These are phyloP conservation scores for Gnomoniopsis smithogilvyi DNA, from an alignment of 2,329 filamentous ascomycete genomes.

Conservation along the genomic window DNA sequence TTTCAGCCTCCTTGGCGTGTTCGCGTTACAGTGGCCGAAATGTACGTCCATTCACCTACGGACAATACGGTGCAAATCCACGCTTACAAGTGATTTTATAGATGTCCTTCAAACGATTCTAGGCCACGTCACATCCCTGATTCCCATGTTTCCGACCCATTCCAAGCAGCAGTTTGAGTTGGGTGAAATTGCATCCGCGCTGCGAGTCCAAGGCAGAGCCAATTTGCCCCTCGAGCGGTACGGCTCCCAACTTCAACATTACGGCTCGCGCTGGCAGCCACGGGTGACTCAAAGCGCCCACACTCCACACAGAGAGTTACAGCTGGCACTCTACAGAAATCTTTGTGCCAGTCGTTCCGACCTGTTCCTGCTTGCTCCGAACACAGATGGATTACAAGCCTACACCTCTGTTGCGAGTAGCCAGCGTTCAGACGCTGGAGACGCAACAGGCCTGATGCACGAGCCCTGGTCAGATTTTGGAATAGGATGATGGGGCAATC, in stretches of 20 bases:
- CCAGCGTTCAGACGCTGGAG: background rate
- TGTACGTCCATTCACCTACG: background rate
- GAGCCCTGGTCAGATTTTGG: constrained; percentile 14
- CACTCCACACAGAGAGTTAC: background rate
- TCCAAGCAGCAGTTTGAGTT: constrained; percentile 5
- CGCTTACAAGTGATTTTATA: background rate
- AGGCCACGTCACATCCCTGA: background rate
- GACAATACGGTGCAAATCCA: background rate
- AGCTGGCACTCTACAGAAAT: background rate
- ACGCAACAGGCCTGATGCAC: background rate
- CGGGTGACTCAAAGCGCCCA: background rate
- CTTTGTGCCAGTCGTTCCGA: background rate
- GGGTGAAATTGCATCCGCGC: background rate
- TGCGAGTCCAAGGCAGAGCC: background rate
- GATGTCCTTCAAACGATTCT: background rate
- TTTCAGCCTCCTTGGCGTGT: constrained; percentile 11
- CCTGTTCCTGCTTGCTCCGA: constrained; percentile 1
- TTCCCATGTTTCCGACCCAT: background rate
- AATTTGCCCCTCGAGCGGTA: background rate
- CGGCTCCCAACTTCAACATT: background rate
- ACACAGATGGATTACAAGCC: background rate
- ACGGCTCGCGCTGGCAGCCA: background rate
- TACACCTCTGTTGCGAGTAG: background rate
- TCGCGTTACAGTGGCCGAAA: constrained; percentile 13
- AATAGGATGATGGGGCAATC: background rate